A percentile compares a stretch with the other conserved stretches of the same genome.
phyloP scores from a whole-genome alignment of 768 basidiomycete species.

The Phanerodontia chrysosporium region DNA sequence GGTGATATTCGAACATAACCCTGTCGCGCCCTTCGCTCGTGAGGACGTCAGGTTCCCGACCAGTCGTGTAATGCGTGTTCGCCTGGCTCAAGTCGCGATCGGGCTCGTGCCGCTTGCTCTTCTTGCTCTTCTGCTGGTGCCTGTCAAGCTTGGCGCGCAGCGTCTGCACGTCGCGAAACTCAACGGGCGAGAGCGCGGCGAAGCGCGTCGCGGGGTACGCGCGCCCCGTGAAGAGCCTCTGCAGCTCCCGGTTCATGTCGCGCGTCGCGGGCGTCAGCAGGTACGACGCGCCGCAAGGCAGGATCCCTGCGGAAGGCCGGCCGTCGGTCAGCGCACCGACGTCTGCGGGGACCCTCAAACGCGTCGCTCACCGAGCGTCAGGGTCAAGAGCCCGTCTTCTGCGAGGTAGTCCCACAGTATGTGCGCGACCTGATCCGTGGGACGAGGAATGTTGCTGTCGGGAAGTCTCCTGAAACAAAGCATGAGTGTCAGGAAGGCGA shows the following conservation, averaged over 20 bases:
- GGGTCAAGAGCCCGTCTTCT: neutral
- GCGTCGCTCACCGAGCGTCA: neutral
- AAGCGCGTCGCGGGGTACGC: constrained; percentile 10
- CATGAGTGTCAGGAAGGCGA: neutral
- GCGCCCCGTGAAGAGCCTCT: neutral
- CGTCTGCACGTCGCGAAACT: constrained; percentile 13
- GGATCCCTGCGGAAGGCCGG: constrained; percentile 19
- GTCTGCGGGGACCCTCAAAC: neutral
- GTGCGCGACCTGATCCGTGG: neutral
- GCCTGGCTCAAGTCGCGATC: constrained; percentile 21
- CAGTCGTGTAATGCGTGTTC: constrained; percentile 18
- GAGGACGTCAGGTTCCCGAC: neutral
- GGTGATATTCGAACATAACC: constrained; percentile 23
- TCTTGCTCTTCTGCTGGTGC: constrained; percentile 11
- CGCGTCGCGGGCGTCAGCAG: constrained; percentile 14
- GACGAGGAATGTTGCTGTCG: neutral
- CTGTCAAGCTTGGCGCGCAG: constrained; percentile 15
- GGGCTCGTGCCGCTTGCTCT: constrained; percentile 7
- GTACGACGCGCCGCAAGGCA: constrained; percentile 22
- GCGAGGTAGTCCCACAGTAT: neutral
- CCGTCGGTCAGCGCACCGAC: neutral
- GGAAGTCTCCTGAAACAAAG: neutral
- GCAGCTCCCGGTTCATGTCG: neutral
- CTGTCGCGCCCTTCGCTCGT: constrained; percentile 9
- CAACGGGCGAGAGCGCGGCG: constrained; percentile 22